Percentiles rank a stretch among this genome's conserved stretches.
These are phyloP conservation scores for Xylaria multiplex DNA, from an alignment of 2,329 filamentous ascomycete genomes.

Conservation along the genomic window DNA sequence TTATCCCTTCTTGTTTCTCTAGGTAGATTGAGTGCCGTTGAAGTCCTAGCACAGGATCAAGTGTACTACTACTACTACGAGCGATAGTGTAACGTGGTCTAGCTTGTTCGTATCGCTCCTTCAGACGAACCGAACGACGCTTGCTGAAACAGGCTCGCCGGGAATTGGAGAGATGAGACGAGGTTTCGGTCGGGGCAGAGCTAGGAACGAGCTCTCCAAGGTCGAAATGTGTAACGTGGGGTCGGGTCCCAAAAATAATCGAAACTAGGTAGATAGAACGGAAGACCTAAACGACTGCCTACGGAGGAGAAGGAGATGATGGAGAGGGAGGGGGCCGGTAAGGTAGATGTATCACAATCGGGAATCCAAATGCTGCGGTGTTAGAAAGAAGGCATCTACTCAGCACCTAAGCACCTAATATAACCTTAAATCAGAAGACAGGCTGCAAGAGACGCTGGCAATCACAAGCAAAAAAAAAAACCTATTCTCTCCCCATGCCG, in stretches of 20 bases:
- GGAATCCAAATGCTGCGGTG: no score
- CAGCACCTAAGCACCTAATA: no score
- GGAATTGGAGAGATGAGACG: not conserved
- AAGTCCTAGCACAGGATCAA: not conserved
- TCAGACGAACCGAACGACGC: not conserved
- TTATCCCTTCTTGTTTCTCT: not conserved
- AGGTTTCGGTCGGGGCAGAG: not conserved
- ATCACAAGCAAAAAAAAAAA: slow-evolving; percentile 21
- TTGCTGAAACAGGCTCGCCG: not conserved
- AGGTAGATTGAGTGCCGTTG: not conserved
- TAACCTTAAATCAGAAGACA: no score
- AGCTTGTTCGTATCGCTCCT: not conserved
- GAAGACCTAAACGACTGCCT: no score
- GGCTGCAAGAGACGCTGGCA: not conserved
- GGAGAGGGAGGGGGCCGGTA: no score
- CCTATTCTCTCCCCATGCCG: no score
- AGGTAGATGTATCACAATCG: no score
- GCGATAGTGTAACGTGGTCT: not conserved
- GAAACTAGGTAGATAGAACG: no score
- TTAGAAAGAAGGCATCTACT: no score
- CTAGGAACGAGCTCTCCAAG: not conserved
- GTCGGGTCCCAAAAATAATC: slow-evolving; percentile 1
- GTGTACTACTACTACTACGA: no score
- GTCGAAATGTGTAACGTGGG: slow-evolving; percentile 7
- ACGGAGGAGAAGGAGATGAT: no score